Evolutionary conservation across 2,329 filamentous ascomycete species (phyloP), one percentile per base, ranked within the genome.

Genomic region (Aspergillus brunneoviolaceus): DNA sequence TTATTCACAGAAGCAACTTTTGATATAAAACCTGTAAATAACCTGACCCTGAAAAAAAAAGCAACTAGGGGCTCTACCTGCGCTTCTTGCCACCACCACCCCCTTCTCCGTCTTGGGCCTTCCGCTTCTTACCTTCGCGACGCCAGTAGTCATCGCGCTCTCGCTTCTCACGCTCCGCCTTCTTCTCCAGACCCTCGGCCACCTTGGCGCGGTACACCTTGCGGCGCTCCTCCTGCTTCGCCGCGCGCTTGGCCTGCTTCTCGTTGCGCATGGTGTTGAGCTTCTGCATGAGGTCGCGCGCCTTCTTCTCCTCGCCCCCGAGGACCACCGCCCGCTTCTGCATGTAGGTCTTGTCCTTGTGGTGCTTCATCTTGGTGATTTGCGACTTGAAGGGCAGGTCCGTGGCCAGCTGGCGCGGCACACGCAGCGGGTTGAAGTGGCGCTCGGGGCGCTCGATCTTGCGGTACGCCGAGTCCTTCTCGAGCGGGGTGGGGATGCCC

Each of bases 81-180:
- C 77, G 75, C 67, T 79, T 80, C 71, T 80, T 79, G 21, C 78
- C 79, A 51, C 75, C 73, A 31, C 81, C 84, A 31, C 77, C 39
- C 4, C 39, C 83, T 21, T 79, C 82, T 55, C 80, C 81, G 21
- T 79, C 81, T 65, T 81, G 79, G 35, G 82, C 81, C 75, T 85
- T 87, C 67, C 89, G 81, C 80, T 91, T 91, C 81, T 89, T 91
- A 10, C 95, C 95, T 79, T 99, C 96, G 70, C 87, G 88, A 69
- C 87, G 83, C 95, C 95, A 99, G 73, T 87, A 99, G 69, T 96
- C 93, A 75, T 96, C 89, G 73, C 87, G 89, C 81, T 99, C 94
- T 69, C 87, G 87, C 86, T 93, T 96, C 82, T 98, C 93, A 55
- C 93, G 82, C 62, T 88, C 91, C 60, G 85, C 85, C 79, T 91